These are phyloP conservation scores for Claviceps humidiphila DNA, from an alignment of 2,329 filamentous ascomycete species.

Conservation along the genomic window DNA sequence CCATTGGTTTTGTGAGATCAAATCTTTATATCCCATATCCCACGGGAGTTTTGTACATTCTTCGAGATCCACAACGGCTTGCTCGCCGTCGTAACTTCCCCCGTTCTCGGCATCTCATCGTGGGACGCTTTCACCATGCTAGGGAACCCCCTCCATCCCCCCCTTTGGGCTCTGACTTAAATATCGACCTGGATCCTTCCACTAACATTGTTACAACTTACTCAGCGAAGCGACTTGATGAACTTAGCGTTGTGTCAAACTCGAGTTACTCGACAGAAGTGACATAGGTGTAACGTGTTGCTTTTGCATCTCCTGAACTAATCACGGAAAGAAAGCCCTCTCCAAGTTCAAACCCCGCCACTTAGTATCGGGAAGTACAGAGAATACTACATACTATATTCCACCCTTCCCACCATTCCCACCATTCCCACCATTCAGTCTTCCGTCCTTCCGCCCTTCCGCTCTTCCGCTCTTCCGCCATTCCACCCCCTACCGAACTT, in stretches of 20 bases:
- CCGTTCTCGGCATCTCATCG: constrained; percentile 5
- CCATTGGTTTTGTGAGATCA: constrained; percentile 1
- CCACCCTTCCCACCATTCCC: not conserved
- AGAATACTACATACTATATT: not conserved
- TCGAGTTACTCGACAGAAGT: not conserved
- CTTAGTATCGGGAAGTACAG: constrained; percentile 1
- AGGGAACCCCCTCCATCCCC: not conserved
- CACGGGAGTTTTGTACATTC: not conserved
- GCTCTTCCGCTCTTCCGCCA: not conserved
- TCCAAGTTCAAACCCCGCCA: constrained; percentile 1
- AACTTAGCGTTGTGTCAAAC: not conserved
- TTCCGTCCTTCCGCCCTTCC: not conserved
- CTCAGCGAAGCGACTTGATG: not conserved
- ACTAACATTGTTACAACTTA: constrained; percentile 1
- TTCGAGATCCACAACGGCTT: constrained; percentile 5
- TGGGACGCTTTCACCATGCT: constrained; percentile 6
- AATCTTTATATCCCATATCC: not conserved
- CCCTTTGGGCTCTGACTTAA: constrained; percentile 4
- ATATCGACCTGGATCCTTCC: constrained; percentile 8
- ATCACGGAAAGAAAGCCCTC: not conserved
- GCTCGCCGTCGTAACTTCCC: not conserved
- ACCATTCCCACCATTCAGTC: not conserved
- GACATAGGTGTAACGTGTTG: not conserved
- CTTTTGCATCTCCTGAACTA: not conserved
- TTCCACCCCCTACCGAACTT: constrained; percentile 2